Evolutionary conservation across 2,329 filamentous ascomycete genomes (phyloP), one percentile per base, ranked within the genome.

Genomic region (Dissoconium aciculare): DNA sequence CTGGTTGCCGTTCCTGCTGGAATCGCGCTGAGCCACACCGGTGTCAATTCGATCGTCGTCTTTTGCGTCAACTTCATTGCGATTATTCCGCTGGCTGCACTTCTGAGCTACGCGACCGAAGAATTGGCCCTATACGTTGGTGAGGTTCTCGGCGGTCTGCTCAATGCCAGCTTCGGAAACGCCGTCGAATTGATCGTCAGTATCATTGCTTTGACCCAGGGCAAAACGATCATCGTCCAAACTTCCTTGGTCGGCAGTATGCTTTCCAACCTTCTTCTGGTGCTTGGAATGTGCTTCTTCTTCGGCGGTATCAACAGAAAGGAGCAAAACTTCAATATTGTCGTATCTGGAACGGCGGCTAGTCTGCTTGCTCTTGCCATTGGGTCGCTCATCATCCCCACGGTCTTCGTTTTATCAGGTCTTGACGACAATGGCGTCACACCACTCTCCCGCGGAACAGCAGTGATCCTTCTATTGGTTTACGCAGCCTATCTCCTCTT

Each of bases 31-130:
- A 71, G 80, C 46, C 83, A 77, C 48, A 58, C 72, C 11, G 41
- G 59, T 8, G 58, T 78, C 30, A 63, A 67, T 47, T 62, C 66
- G 3, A 64, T 78, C 35, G 68, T 66, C 12, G 44, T 53, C 27
- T 94, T 94, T 48, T 71, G 85, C 33, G 69, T 94, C 56, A 94
- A 94, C 60, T 94, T 94, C 48, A 69, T 94, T 40, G 87, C 85
- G 38, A 93, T 94, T 44, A 76, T 94, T 36, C 85, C 85, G 0
- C 65, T 94, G 24, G 87, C 87, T 3, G 80, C 78, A 10, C 75
- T 93, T 63, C 64, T 95, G 14, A 78, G 79, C 45, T 92, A 79
- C 47, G 81, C 82, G 1, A 94, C 87, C 0, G 87, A 95, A 54
- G 84, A 93, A 54, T 77, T 94, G 41, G 80, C 85, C 3, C 58